Evolutionary conservation across 257 asterid genomes (phyloP).

Genomic region (Leonotis leonurus): DNA sequence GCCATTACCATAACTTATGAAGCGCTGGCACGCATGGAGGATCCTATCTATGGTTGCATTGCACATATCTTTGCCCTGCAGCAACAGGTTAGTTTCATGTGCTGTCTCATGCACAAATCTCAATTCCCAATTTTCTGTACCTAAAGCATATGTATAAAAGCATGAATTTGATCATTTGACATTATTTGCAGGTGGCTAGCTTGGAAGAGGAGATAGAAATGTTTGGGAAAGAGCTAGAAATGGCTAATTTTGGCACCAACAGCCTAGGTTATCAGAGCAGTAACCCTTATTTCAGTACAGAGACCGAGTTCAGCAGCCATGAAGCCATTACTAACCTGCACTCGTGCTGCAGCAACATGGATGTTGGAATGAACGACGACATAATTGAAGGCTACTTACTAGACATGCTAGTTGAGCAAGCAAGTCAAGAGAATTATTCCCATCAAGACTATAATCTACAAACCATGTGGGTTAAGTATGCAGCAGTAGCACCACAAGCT

Average conservation of each 20-base stretch:
- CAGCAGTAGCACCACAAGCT: no score
- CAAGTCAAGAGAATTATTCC: neutral
- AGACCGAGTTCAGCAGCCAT: neutral
- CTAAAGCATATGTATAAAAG: no score
- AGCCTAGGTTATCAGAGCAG: no score
- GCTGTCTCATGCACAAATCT: no score
- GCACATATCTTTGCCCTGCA: constrained; percentile 61
- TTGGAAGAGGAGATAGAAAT: constrained; percentile 56
- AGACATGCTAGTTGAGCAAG: constrained; percentile 14
- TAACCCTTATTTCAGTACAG: constrained; percentile 4
- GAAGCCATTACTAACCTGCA: constrained; percentile 5
- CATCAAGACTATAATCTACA: neutral
- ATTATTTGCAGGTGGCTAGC: constrained; percentile 73
- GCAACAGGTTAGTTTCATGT: no score
- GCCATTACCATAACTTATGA: constrained; percentile 55
- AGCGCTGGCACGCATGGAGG: constrained; percentile 63
- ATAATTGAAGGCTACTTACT: constrained; percentile 7
- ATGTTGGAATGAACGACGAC: constrained; percentile 18
- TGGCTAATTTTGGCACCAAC: constrained; percentile 26
- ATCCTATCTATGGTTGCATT: constrained; percentile 64
- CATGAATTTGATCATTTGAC: no score
- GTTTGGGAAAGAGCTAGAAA: constrained; percentile 41
- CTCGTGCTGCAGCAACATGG: constrained; percentile 15
- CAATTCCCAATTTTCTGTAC: no score
- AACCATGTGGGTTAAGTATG: neutral